These are phyloP conservation scores for Trichoderma cornu-damae DNA, from an alignment of 2,329 filamentous ascomycete genomes.

Conservation along the genomic window DNA sequence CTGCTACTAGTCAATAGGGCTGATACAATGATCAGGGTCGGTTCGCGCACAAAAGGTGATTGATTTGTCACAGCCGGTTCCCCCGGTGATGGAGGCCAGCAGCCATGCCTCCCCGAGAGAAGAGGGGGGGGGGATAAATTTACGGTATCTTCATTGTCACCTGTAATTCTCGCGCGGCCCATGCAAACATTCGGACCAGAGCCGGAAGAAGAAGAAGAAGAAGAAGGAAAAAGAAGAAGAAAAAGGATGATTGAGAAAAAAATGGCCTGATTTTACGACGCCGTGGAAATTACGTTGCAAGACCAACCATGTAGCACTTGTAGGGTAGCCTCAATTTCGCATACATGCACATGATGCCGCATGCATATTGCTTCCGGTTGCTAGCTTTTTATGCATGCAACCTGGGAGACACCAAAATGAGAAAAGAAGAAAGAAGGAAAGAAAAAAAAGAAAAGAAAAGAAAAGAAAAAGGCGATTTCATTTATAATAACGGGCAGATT, in stretches of 20 bases:
- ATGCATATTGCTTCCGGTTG: not conserved
- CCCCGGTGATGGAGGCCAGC: not conserved
- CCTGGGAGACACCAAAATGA: not conserved
- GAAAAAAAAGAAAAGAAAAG: not conserved
- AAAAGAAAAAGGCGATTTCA: too few species aligned
- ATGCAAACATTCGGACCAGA: not conserved
- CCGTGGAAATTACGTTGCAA: slow-evolving; percentile 5
- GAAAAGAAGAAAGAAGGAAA: not conserved
- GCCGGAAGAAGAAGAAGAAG: not conserved
- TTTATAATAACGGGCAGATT: too few species aligned
- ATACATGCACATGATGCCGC: not conserved
- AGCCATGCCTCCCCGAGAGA: not conserved
- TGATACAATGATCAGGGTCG: not conserved
- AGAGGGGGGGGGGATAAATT: not conserved
- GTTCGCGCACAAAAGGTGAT: not conserved
- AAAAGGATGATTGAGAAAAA: not conserved
- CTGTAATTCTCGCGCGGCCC: not conserved
- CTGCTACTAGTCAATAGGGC: not conserved
- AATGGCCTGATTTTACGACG: slow-evolving; percentile 12
- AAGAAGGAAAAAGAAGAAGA: not conserved
- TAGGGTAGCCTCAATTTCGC: slow-evolving; percentile 7
- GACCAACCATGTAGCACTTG: not conserved
- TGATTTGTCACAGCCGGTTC: not conserved
- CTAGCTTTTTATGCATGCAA: not conserved
- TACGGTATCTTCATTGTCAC: not conserved